These are phyloP conservation scores for Fusarium tupiense DNA, from an alignment of 2,329 filamentous ascomycete genomes.

Conservation along the genomic window DNA sequence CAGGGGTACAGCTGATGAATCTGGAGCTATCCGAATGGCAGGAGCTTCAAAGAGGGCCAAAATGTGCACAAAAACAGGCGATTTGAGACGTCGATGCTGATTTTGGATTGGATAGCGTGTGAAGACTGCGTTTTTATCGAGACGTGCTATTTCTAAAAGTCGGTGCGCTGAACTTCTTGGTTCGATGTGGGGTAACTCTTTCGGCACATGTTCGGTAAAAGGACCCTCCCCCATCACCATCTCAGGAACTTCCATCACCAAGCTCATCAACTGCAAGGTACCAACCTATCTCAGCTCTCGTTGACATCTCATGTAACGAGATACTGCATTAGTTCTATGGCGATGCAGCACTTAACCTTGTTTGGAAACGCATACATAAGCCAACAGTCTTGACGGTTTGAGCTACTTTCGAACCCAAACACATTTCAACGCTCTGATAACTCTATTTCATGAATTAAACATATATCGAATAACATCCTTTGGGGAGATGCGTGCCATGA, in stretches of 20 bases:
- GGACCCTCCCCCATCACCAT: not conserved
- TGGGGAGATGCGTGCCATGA: not conserved
- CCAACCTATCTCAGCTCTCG: not conserved
- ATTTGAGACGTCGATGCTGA: constrained; percentile 21
- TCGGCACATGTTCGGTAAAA: constrained; percentile 29
- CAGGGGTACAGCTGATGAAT: constrained; percentile 16
- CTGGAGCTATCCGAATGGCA: constrained; percentile 12
- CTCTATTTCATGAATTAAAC: not conserved
- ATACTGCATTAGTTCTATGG: not conserved
- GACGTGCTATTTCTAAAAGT: constrained; percentile 51
- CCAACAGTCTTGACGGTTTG: not conserved
- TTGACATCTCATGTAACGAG: not conserved
- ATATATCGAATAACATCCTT: not conserved
- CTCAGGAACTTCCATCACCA: not conserved
- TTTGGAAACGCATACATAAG: not conserved
- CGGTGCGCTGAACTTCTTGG: constrained; percentile 51
- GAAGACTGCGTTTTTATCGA: constrained; percentile 50
- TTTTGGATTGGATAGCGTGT: constrained; percentile 33
- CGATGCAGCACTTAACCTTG: not conserved
- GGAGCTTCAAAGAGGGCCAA: not conserved
- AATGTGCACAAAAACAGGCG: not conserved
- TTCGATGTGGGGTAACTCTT: constrained; percentile 49
- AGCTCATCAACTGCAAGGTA: not conserved
- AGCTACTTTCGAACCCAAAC: not conserved
- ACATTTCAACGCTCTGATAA: not conserved